These are phyloP conservation scores for Auriscalpium orientale DNA, from an alignment of 768 basidiomycete species.

Conservation along the genomic window DNA sequence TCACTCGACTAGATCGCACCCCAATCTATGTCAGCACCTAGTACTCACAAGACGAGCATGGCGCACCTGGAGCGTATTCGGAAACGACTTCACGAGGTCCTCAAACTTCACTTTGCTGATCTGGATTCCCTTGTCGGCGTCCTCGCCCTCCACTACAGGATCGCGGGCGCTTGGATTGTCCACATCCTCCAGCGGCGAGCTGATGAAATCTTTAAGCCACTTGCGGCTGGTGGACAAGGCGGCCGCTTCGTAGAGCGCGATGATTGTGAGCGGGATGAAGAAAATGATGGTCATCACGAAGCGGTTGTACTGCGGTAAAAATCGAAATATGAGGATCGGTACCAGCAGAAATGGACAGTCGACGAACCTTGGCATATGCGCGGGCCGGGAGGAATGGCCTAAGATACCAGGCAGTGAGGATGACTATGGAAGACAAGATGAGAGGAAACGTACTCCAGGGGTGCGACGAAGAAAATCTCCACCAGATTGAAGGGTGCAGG, in stretches of 20 bases:
- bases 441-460: conserved; percentile 63
- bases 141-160: conserved; percentile 51
- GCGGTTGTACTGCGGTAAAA: conserved; percentile 54
- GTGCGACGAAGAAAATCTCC: conserved; percentile 73
- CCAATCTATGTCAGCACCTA: not conserved
- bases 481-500: conserved; percentile 91
- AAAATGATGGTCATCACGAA: conserved; percentile 75
- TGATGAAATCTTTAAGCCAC: conserved; percentile 68
- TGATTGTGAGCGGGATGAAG: conserved; percentile 64
- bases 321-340: not conserved
- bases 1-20: conserved; percentile 53
- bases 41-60: conserved; percentile 1
- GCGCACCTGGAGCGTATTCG: conserved; percentile 62
- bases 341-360: conserved; percentile 2
- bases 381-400: conserved; percentile 2
- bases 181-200: conserved; percentile 46
- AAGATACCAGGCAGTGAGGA: not conserved
- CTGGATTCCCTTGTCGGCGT: conserved; percentile 43
- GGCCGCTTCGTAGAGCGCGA: conserved; percentile 71
- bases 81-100: conserved; percentile 64
- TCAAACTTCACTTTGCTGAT: conserved; percentile 68
- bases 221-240: conserved; percentile 38
- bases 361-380: conserved; percentile 50
- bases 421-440: not conserved
- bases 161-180: conserved; percentile 48